These are phyloP conservation scores for Penicillium sp. DNA, from an alignment of 2,329 filamentous ascomycete species.

Conservation along the genomic window DNA sequence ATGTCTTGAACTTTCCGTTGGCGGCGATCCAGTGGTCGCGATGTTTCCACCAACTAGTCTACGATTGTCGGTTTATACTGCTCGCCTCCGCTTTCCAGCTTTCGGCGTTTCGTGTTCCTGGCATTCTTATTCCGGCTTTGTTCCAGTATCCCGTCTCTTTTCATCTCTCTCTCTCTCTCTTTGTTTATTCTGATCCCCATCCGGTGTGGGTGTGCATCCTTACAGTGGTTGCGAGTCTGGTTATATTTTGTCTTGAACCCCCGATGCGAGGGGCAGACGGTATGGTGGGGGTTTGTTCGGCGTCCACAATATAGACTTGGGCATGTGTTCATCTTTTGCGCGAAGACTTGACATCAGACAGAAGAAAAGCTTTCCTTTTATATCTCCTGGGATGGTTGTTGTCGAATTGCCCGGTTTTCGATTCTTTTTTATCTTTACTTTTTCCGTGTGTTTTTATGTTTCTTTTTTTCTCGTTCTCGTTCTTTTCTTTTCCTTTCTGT, in stretches of 20 bases:
- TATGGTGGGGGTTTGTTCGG: conserved; percentile 38
- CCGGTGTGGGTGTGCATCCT: conserved; percentile 26
- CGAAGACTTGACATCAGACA: conserved; percentile 25
- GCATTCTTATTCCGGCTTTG: conserved; percentile 14
- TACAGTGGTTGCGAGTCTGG: conserved; percentile 29
- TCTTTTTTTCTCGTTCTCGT: no score
- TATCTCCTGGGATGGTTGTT: conserved; percentile 11
- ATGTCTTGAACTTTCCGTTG: conserved; percentile 4
- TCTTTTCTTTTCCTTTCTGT: background rate
- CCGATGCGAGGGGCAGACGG: conserved; percentile 35
- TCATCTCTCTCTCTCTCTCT: conserved; percentile 14
- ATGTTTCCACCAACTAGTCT: conserved; percentile 2
- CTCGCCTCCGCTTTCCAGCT: conserved; percentile 8
- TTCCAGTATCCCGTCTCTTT: conserved; percentile 20
- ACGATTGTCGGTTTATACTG: conserved; percentile 4
- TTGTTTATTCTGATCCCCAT: conserved; percentile 20
- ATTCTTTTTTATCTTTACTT: conserved; percentile 7
- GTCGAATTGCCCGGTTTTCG: conserved; percentile 13
- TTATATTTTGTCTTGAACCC: conserved; percentile 28
- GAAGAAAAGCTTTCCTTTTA: conserved; percentile 27
- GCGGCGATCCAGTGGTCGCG: conserved; percentile 3
- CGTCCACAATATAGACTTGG: conserved; percentile 44
- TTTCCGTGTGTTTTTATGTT: conserved; percentile 1
- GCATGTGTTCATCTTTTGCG: conserved; percentile 33
- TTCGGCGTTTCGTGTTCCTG: conserved; percentile 12